Evolutionary conservation across 2,329 filamentous ascomycete genomes (phyloP).

Genomic region (Diaporthe nobilis): DNA sequence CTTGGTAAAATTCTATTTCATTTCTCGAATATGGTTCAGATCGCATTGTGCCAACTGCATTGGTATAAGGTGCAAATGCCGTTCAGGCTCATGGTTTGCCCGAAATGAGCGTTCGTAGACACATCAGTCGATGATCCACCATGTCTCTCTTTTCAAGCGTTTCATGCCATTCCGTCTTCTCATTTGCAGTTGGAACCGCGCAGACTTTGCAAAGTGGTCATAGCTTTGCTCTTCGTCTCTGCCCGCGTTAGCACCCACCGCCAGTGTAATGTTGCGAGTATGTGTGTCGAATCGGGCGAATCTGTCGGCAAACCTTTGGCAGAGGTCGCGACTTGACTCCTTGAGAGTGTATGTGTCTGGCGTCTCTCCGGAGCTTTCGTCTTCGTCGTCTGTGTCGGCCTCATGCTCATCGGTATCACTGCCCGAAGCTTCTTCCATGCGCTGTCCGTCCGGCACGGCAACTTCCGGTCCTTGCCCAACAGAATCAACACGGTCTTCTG

Average conservation of each 20-base stretch:
- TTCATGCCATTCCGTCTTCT: background rate
- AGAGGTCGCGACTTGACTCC: background rate
- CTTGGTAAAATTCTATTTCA: background rate
- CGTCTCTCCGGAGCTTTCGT: background rate
- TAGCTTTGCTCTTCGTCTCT: constrained; percentile 8
- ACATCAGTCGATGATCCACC: constrained; percentile 10
- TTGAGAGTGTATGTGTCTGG: background rate
- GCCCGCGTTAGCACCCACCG: background rate
- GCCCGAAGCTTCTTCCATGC: background rate
- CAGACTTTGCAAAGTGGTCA: background rate
- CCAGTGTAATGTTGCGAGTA: background rate
- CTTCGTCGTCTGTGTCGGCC: background rate
- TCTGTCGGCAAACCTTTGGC: background rate
- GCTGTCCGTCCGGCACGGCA: background rate
- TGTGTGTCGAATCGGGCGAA: background rate
- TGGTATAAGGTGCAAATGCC: background rate
- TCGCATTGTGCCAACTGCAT: background rate
- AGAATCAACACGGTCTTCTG: background rate
- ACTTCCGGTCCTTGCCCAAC: background rate
- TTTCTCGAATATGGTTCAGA: background rate
- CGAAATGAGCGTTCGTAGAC: background rate
- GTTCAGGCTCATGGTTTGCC: background rate
- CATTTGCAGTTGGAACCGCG: background rate
- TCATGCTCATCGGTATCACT: background rate
- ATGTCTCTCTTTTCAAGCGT: background rate